Base-by-base conservation (phyloP, 108 stramenopile genomes). In the Cafeteria roenbergensis region DNA sequence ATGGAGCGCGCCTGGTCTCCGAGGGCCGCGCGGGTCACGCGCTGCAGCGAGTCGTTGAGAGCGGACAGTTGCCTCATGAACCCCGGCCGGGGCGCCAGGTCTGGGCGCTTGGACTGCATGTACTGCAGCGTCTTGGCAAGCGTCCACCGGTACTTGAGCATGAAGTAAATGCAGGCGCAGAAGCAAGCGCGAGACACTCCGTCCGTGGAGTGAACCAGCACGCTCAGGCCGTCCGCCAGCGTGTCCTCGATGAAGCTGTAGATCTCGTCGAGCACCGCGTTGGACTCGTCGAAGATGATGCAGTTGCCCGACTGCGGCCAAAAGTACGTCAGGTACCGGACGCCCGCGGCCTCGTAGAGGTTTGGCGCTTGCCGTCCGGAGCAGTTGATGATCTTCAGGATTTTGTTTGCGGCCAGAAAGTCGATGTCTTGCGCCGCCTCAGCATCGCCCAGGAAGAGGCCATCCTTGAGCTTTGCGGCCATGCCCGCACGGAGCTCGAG, bases 371-470 rank as follows among this genome's bases (percentile, higher is more conserved):
- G 64, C 12, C 63, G 64, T 9, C 27, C 71, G 14, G 65, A 64
- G 26, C 53, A 64, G 53, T 71, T 71, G 50, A 71, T 57, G 34
- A 71, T 55, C n/a, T 57, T 36, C 25, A 32, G 9, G n/a, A 71
- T 65, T 63, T 71, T 71, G 37, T 71, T 71, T 22, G 66, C 65
- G 6, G 35, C 57, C 14, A 71, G 9, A 26, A 71, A 71, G 1
- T 71, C 63, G 25, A 67, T 12, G 26, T 71, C 71, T 57, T 64
- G 42, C 14, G 28, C 6, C 25, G 64, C 32, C 12, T 34, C 21
- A 17, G 53, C 53, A 50, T 71, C 71, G 34, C 71, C 68, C 24
- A 71, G 9, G 34, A 71, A 71, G 53, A 71, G 71, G n/a, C 71
- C 71, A 28, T 71, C 71, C 17, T 64, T 63, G 12, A 71, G 21